These are phyloP conservation scores for Wickerhamomyces alni DNA, from an alignment of 805 yeast species.

Conservation along the genomic window DNA sequence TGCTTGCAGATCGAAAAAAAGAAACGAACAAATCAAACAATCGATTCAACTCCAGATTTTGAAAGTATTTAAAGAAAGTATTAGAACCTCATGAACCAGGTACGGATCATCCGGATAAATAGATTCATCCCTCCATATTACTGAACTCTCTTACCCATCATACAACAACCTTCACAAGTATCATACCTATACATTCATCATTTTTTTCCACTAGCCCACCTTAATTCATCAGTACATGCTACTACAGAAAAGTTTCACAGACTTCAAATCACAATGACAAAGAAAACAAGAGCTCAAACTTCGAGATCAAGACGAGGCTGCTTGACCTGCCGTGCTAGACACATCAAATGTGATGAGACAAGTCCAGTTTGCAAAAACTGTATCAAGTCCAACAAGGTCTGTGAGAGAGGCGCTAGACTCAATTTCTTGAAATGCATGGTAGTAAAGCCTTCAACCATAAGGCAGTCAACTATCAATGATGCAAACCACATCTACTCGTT, in stretches of 20 bases:
- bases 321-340: constrained; percentile 52
- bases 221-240: too few species aligned
- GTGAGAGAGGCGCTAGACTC: constrained; percentile 40
- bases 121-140: too few species aligned
- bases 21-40: not conserved
- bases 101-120: too few species aligned
- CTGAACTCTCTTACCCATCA: too few species aligned
- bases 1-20: constrained; percentile 3
- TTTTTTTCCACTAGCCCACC: too few species aligned
- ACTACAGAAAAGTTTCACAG: too few species aligned
- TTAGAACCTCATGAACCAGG: too few species aligned
- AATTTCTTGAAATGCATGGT: constrained; percentile 32
- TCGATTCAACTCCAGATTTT: not conserved
- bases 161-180: too few species aligned
- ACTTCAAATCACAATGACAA: not conserved
- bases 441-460: constrained; percentile 9
- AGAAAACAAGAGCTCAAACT: not conserved
- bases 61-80: not conserved
- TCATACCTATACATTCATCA: too few species aligned
- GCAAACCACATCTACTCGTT: constrained; percentile 5
- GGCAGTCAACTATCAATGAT: not conserved
- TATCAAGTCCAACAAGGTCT: constrained; percentile 38
- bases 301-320: constrained; percentile 39
- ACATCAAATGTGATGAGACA: constrained; percentile 57
- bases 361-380: constrained; percentile 50